phyloP scores from a whole-genome alignment of 176 grass and related monocot genomes.

The Aegilops longissima region DNA sequence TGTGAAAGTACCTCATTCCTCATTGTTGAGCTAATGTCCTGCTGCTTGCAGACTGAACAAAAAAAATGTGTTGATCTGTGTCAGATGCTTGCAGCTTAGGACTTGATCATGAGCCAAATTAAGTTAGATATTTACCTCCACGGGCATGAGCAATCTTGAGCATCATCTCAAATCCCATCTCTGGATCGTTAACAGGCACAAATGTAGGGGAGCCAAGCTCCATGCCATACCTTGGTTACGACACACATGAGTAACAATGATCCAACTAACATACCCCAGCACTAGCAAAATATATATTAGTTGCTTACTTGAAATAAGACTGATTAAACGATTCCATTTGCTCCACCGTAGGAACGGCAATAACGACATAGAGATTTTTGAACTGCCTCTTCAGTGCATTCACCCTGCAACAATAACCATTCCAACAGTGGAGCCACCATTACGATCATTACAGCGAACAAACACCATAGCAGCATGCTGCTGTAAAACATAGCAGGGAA shows the following conservation, averaged over 20 bases:
- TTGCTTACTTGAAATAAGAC: slow-evolving; percentile 64
- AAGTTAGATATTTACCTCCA: slow-evolving; percentile 52
- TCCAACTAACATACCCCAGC: neutral
- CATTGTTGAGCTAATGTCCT: slow-evolving; percentile 61
- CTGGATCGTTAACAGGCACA: slow-evolving; percentile 59
- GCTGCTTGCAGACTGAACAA: slow-evolving; percentile 69
- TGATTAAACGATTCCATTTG: slow-evolving; percentile 77
- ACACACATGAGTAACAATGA: slow-evolving; percentile 3
- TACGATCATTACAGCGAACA: neutral
- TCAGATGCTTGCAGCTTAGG: slow-evolving; percentile 1
- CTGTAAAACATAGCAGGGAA: neutral
- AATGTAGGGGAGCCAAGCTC: slow-evolving; percentile 77
- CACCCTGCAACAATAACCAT: slow-evolving; percentile 24
- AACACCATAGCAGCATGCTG: neutral
- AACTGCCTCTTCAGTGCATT: slow-evolving; percentile 74
- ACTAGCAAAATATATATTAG: neutral
- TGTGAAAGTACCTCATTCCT: slow-evolving; percentile 58
- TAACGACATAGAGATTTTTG: slow-evolving; percentile 70
- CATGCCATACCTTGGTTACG: slow-evolving; percentile 49
- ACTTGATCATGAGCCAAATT: slow-evolving; percentile 11
- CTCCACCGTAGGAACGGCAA: slow-evolving; percentile 55
- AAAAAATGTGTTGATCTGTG: neutral
- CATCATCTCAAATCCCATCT: slow-evolving; percentile 92
- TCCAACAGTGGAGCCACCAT: neutral
- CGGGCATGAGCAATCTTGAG: slow-evolving; percentile 85